These are phyloP conservation scores for Camelina hispida DNA, from an alignment of 345 rosid genomes.

Conservation along the genomic window DNA sequence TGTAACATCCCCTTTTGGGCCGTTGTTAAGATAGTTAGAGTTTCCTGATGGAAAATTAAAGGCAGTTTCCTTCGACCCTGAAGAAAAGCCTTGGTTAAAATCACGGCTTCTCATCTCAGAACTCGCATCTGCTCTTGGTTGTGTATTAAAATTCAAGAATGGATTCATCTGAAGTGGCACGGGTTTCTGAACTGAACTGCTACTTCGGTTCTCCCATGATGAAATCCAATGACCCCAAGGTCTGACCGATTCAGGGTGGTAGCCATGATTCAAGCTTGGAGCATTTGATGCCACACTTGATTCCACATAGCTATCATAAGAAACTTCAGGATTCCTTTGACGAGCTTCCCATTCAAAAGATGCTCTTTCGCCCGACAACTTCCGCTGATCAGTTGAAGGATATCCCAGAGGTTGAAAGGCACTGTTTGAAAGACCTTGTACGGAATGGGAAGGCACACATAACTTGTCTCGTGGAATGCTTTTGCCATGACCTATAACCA, in stretches of 20 bases:
- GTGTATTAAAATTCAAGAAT: slow-evolving; percentile 50
- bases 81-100: slow-evolving; percentile 59
- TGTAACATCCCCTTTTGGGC: slow-evolving; percentile 37
- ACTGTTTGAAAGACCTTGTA: slow-evolving; percentile 51
- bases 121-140: slow-evolving; percentile 52
- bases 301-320: slow-evolving; percentile 51
- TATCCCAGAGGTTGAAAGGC: slow-evolving; percentile 51
- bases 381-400: slow-evolving; percentile 56
- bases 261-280: slow-evolving; percentile 48
- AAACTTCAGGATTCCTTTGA: slow-evolving; percentile 51
- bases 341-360: slow-evolving; percentile 48
- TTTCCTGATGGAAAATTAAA: slow-evolving; percentile 22
- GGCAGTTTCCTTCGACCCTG: slow-evolving; percentile 54
- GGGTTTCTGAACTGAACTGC: slow-evolving; percentile 62
- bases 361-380: slow-evolving; percentile 51
- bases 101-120: slow-evolving; percentile 53
- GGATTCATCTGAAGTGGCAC: slow-evolving; percentile 57
- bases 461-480: slow-evolving; percentile 48
- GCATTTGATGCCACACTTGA: slow-evolving; percentile 56
- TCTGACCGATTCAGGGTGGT: slow-evolving; percentile 54
- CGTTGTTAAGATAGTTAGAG: slow-evolving; percentile 27
- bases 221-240: slow-evolving; percentile 62
- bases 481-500: slow-evolving; percentile 58
- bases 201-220: slow-evolving; percentile 59
- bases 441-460: slow-evolving; percentile 54